phyloP scores from a whole-genome alignment of 495 filamentous ascomycete species.

The Talaromyces adpressus region DNA sequence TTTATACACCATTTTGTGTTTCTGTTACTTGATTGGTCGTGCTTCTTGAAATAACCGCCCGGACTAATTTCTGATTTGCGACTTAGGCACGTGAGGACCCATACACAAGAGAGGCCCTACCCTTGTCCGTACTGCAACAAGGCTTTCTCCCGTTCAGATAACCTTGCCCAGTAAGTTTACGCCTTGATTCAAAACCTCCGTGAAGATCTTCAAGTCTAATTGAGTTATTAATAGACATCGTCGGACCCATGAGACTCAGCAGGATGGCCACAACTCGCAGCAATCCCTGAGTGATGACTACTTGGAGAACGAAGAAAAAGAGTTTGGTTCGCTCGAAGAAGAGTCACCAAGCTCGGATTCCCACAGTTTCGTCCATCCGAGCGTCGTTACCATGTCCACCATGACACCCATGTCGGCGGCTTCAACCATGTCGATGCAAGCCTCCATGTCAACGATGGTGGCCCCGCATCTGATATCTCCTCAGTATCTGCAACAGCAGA shows the following conservation, averaged over 20 bases:
- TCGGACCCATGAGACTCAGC: conserved; percentile 81
- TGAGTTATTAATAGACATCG: conserved; percentile 59
- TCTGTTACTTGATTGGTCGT: conserved; percentile 1
- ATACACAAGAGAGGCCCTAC: conserved; percentile 98
- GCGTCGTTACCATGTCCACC: conserved; percentile 27
- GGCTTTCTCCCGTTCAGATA: conserved; percentile 96
- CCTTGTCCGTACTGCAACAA: conserved; percentile 96
- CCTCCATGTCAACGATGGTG: conserved; percentile 24
- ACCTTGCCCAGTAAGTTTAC: conserved; percentile 83
- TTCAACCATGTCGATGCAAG: conserved; percentile 17
- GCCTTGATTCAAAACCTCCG: neutral
- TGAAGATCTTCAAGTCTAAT: conserved; percentile 25
- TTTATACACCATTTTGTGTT: conserved; percentile 3
- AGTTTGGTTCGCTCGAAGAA: conserved; percentile 68
- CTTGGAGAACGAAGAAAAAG: conserved; percentile 64
- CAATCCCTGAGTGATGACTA: conserved; percentile 63
- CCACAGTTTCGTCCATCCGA: conserved; percentile 16
- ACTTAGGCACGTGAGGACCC: conserved; percentile 90
- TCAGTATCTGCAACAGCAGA: conserved; percentile 40
- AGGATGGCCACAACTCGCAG: conserved; percentile 54
- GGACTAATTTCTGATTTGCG: conserved; percentile 41
- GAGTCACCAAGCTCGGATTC: conserved; percentile 51
- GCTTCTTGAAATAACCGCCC: conserved; percentile 50
- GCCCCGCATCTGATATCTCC: conserved; percentile 38
- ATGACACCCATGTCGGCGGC: conserved; percentile 36